Evolutionary conservation across 352 stramenopile genomes (phyloP), one percentile per base, ranked within the genome.

Genomic region (Pythium phragmiticola): DNA sequence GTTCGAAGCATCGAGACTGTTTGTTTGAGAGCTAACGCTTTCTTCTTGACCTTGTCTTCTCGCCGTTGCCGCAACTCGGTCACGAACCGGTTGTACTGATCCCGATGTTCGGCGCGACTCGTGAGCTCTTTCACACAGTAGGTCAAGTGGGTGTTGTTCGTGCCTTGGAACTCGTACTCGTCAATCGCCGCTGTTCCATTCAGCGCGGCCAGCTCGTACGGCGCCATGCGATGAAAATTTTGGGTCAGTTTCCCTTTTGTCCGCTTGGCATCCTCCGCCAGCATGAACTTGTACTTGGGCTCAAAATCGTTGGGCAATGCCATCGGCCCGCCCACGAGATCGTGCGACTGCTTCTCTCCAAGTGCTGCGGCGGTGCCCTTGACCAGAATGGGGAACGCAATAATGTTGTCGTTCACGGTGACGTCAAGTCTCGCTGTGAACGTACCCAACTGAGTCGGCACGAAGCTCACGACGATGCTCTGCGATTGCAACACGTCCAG

Each of bases 221-320:
- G 73, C n/a, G 83, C 61, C 39, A 91, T 74, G 12, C 85, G 80
- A 12, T 80, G 65, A 30, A 88, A 95, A 14, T 66, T 66, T 7
- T 63, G 63, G 1, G 68, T 78, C 12, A 89, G 65, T 43, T 70
- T 78, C 6, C 76, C 82, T 55, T 86, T 90, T 2, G 74, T 85
- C 13, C 68, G 53, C 43, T 85, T 88, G 0, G 83, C 82, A 50
- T 94, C 78, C 1, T 94, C 87, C 0, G 79, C 69, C 6, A 91
- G 65, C n/a, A 97, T 64, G 36, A 97, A 97, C 62, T 97, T 97
- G 70, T 88, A 97, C 63, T 91, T 81, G 4, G 85, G 85, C 7
- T 74, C 77, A 57, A 98, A 97, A 64, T 98, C 88, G 3, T 65
- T 73, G 0, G 92, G 88, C 4, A 97, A 60, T 3, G 88, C 89